A percentile compares a stretch with the other conserved stretches of the same genome.
Conservation (phyloP, 345 rosid genomes). For the Salix exigua region DNA sequence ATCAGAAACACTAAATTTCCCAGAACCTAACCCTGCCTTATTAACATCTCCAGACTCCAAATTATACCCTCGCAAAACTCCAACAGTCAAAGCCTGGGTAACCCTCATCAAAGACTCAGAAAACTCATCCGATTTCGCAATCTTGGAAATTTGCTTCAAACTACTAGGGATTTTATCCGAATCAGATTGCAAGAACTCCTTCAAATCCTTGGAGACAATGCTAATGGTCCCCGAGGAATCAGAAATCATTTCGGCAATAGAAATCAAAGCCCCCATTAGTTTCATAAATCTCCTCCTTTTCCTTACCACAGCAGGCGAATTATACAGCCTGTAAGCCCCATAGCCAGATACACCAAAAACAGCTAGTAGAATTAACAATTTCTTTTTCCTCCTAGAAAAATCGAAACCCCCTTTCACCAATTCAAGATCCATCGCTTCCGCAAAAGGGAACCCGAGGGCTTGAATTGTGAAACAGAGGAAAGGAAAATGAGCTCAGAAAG, state of each 20-base stretch:
- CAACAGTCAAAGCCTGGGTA: conserved; percentile 64
- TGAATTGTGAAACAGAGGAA: neutral
- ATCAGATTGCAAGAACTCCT: conserved; percentile 61
- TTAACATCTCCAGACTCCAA: conserved; percentile 20
- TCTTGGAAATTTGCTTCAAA: conserved; percentile 77
- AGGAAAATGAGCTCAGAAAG: neutral
- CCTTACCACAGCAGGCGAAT: conserved; percentile 55
- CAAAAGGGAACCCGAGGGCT: conserved; percentile 1
- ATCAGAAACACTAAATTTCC: conserved; percentile 38
- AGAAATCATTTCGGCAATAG: conserved; percentile 63
- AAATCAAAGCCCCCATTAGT: conserved; percentile 51
- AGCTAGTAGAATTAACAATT: conserved; percentile 57
- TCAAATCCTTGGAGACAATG: conserved; percentile 67
- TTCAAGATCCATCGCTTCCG: conserved; percentile 48
- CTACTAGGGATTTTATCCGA: conserved; percentile 80
- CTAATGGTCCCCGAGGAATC: conserved; percentile 64
- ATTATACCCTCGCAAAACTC: conserved; percentile 55
- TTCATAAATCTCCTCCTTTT: conserved; percentile 61
- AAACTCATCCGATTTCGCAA: conserved; percentile 61
- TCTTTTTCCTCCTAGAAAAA: conserved; percentile 52
- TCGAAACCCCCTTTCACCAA: conserved; percentile 38
- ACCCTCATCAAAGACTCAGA: conserved; percentile 48
- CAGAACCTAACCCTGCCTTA: conserved; percentile 15
- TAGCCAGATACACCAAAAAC: conserved; percentile 63
- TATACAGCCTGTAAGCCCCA: conserved; percentile 67